Base-by-base conservation (phyloP, 2,329 filamentous ascomycete genomes). In the Pseudogymnoascus sp. region DNA sequence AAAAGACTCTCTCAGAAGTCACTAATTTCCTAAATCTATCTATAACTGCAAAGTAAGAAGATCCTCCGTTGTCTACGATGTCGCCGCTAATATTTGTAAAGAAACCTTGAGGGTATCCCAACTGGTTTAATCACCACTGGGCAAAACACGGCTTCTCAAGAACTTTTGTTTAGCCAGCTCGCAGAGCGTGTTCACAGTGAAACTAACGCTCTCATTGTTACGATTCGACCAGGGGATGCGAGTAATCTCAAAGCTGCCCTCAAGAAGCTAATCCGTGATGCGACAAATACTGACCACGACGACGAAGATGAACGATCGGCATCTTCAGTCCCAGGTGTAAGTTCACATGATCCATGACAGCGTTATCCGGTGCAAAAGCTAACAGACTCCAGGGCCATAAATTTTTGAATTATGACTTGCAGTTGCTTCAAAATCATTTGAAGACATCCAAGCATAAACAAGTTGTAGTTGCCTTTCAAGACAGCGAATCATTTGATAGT, bases 401-500 rank as follows among this genome's bases (percentile, higher is more conserved):
- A 72, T 83, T 89, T 64, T 80, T 93, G 2, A 88, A 90, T 68
- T 95, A 93, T 71, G 91, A 95, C 70, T 80, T 95, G 14, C 87
- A 90, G 68, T 85, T 88, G 23, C 75, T 95, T 31, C 77, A 86
- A 65, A 80, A 83, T 25, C 86, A 83, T 73, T 78, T 86, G 12
- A 80, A 79, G 63, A 76, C 79, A 7, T 80, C 82, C 38, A 73
- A 75, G 23, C 81, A 81, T 31, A 75, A 81, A 41, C 84, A 85
- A 67, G 82, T 93, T 8, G 81, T 91, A 60, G 78, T 96, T 59
- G 85, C 88, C 0, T 86, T 95, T 64, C 88, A 92, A 72, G 90
- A 95, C 70, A 91, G 89, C 65, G 91, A 95, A 74, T 90, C 88
- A 0, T 93, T 95, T 70, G 90, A 93, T 68, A 84, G 84, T 55